Conservation (phyloP, 495 filamentous ascomycete species). For the Trypethelium eluteriae region DNA sequence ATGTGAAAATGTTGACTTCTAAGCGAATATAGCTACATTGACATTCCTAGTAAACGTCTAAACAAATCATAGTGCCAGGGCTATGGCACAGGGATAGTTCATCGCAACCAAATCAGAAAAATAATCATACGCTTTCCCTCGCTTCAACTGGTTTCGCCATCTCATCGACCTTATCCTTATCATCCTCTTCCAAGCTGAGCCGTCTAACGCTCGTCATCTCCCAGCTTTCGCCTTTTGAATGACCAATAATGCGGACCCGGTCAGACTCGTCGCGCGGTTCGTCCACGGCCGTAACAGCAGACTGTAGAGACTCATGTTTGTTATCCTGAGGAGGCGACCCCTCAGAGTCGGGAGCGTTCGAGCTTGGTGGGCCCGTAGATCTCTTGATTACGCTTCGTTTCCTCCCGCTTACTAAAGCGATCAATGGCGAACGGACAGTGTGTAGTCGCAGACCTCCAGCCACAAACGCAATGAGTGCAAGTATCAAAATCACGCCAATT, state of each 20-base stretch:
- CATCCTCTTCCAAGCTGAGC: conserved; percentile 30
- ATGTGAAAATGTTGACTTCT: neutral
- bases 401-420: conserved; percentile 5
- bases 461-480: conserved; percentile 31
- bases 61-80: neutral
- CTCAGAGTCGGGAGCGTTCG: conserved; percentile 34
- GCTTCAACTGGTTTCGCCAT: neutral
- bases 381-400: neutral
- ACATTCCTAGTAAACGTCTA: neutral
- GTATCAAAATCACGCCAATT: conserved; percentile 25
- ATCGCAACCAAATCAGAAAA: neutral
- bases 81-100: neutral
- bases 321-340: conserved; percentile 20
- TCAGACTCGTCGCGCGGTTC: neutral
- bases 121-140: neutral
- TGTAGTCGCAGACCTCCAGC: conserved; percentile 37
- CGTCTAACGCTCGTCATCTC: conserved; percentile 30
- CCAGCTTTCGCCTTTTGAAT: conserved; percentile 38
- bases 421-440: conserved; percentile 15
- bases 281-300: neutral
- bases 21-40: neutral
- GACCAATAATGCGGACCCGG: neutral
- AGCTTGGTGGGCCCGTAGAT: conserved; percentile 25
- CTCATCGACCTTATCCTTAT: conserved; percentile 15
- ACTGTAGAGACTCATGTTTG: conserved; percentile 23